Evolutionary conservation across 208 protist genomes (phyloP), one percentile per base, ranked within the genome.

Genomic region (Lotmaria passim): DNA sequence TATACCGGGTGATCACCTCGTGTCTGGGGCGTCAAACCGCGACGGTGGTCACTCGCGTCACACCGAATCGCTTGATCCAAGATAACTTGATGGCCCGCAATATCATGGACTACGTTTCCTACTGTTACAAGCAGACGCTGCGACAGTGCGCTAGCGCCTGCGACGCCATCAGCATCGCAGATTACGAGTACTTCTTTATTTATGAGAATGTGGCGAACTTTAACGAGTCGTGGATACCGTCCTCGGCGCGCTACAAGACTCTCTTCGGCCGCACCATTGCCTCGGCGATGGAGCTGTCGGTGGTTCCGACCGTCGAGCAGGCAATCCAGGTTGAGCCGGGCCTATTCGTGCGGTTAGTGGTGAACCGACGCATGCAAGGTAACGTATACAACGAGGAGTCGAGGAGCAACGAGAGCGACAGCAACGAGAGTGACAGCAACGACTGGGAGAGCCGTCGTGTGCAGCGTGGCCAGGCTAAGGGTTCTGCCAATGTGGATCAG

Each of bases 311-410:
- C 28, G 62, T 66, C 14, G 83, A 79, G 21, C 55, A 78, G 4
- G 50, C 75, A 3, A 53, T 91, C n/a, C 87, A 96, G 77, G 83
- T 96, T 33, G 87, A 96, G 72, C 87, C 86, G 11, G 88, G 88
- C 0, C 80, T 96, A 15, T 91, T 84, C 23, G 65, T 96, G 41
- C 61, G 69, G 8, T 79, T 78, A 14, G 19, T 46, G 58, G 57
- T 53, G 19, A 58, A 47, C 44, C 38, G 43, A 43, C 26, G 66
- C 50, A 28, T 61, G 15, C 34, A 59, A n/a, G n/a, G n/a, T 11
- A 31, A 28, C 15, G 48, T 30, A 41, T 46, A 58, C 38, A 36
- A 67, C 31, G 36, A 63, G 8, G n/a, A 51, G 46, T 24, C 4
- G 15, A 30, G 28, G 2, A 12, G 11, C 14, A 19, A 46, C 15